These are phyloP conservation scores for Wickerhamiella occidentalis DNA, from an alignment of 805 yeast genomes.

Conservation along the genomic window DNA sequence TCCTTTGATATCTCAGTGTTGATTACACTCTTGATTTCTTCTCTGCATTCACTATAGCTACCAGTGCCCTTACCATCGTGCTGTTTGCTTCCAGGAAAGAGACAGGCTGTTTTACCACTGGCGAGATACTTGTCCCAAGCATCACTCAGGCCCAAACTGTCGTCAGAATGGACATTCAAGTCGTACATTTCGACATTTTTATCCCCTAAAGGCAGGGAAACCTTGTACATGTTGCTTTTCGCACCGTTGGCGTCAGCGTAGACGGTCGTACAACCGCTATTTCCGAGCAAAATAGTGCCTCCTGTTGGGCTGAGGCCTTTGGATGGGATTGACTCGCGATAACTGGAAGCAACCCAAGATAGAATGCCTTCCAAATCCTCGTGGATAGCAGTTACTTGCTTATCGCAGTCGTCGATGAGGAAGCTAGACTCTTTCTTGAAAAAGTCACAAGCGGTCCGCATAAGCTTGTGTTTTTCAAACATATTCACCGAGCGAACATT, in stretches of 20 bases:
- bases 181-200: conserved; percentile 10
- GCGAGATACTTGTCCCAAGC: conserved; percentile 7
- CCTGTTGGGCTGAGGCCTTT: conserved; percentile 31
- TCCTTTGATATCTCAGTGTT: background rate
- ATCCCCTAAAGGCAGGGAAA: conserved; percentile 9
- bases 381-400: conserved; percentile 48
- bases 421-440: conserved; percentile 37
- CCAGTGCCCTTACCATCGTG: conserved; percentile 35
- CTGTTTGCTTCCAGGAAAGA: conserved; percentile 12
- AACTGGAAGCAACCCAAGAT: conserved; percentile 56
- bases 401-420: conserved; percentile 47
- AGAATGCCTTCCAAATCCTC: conserved; percentile 58
- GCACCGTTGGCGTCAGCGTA: background rate
- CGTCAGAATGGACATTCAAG: conserved; percentile 10
- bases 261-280: conserved; percentile 9
- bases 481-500: conserved; percentile 49
- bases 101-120: background rate
- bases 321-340: conserved; percentile 36
- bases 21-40: conserved; percentile 24
- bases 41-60: conserved; percentile 38
- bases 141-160: conserved; percentile 3
- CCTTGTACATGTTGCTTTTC: conserved; percentile 12
- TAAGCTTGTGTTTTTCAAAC: conserved; percentile 35
- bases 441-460: conserved; percentile 40
- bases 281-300: conserved; percentile 24